phyloP scores from a whole-genome alignment of 192 early-diverging fungal species.

The Chytriomyces sp. region DNA sequence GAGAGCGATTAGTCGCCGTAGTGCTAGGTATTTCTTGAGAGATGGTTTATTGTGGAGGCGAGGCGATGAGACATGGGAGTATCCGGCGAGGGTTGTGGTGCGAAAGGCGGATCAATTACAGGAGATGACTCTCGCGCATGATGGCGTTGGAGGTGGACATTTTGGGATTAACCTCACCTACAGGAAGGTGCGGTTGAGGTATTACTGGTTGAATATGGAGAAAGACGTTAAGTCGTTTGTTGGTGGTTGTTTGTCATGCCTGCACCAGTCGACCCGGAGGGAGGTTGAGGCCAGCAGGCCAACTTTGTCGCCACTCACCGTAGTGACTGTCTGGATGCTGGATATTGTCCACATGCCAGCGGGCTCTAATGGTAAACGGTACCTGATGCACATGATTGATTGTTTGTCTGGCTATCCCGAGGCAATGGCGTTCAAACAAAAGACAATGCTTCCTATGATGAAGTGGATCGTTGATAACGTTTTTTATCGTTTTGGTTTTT shows the following conservation, averaged over 20 bases:
- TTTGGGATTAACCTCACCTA: neutral
- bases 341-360: neutral
- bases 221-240: neutral
- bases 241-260: neutral
- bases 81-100: neutral
- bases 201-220: neutral
- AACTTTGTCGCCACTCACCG: neutral
- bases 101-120: neutral
- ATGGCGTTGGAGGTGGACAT: neutral
- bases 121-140: no score
- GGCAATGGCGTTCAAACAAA: neutral
- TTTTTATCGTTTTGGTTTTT: neutral
- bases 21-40: neutral
- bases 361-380: conserved; percentile 8
- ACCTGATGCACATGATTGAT: neutral
- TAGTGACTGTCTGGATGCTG: neutral
- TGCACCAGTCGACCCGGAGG: neutral
- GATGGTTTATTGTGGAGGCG: neutral
- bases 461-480: neutral
- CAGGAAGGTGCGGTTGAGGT: neutral
- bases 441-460: neutral
- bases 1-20: no score
- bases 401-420: neutral
- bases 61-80: neutral
- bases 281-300: neutral